Base-by-base conservation (phyloP, 2,329 filamentous ascomycete species). In the Lachnellula hyalina region DNA sequence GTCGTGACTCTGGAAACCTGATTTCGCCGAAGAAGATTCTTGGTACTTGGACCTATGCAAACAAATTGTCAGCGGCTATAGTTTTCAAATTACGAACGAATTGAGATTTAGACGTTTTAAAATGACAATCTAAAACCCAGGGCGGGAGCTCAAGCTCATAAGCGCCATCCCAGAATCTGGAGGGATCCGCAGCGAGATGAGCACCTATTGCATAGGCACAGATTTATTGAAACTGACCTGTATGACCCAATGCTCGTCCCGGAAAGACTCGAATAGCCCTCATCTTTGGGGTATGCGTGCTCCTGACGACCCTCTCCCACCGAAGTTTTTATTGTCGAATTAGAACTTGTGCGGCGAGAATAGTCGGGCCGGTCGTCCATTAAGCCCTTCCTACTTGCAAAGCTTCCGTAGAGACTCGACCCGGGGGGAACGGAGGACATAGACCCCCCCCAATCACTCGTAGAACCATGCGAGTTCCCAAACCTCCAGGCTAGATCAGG, bases 401-500 rank as follows among this genome's bases (percentile, higher is more conserved):
- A 73, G 58, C 71, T 72, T 48, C 76, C 76, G 61, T 74, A 72
- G 49, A 80, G 67, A 65, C 77, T 80, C 45, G 77, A 79, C n/a
- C 71, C 70, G 3, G 75, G 72, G 46, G 73, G 74, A 45, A 79
- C 74, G 11, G 75, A 74, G 5, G 76, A 67, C 14, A 60, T 55
- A 14, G 62, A 57, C 47, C 68, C 69, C 52, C 74, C 74, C 67
- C 79, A 77, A 60, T 75, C 73, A 49, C 71, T 68, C 51, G 70
- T 67, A 55, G 75, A 70, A 55, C 73, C 74, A 46, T 73, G 74
- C 49, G 74, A 74, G 70, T 86, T 85, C 59, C 78, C 81, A 76
- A 80, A 83, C 68, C 79, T 74, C 82, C 82, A 86, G 55, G 79
- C 82, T 45, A 78, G 74, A 70, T 86, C 84, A 63, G 80, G 75